phyloP scores from a whole-genome alignment of 148 eudicot genomes.

The Cornus suecica region DNA sequence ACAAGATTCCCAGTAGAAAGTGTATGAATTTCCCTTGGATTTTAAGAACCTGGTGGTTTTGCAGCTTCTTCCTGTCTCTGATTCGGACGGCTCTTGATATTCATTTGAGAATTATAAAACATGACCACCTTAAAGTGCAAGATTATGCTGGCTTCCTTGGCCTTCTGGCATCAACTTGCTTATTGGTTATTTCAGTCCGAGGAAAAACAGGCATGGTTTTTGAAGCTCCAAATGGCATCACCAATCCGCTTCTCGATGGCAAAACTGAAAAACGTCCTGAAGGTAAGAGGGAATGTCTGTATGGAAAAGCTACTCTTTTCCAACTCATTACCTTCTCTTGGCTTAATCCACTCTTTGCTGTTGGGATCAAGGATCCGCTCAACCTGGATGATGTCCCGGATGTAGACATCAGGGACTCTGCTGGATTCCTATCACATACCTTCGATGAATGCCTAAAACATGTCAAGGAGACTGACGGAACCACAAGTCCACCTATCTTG shows the following conservation, averaged over 20 bases:
- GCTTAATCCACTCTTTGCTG: constrained; percentile 86
- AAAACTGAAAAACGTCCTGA: constrained; percentile 33
- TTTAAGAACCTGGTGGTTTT: constrained; percentile 76
- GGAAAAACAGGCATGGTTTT: constrained; percentile 43
- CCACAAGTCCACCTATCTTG: constrained; percentile 51
- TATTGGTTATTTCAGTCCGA: constrained; percentile 46
- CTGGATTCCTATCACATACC: constrained; percentile 45
- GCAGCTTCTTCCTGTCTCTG: constrained; percentile 59
- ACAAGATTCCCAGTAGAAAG: constrained; percentile 26
- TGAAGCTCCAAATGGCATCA: constrained; percentile 28
- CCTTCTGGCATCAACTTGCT: constrained; percentile 49
- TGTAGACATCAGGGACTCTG: constrained; percentile 64
- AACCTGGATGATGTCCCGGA: constrained; percentile 88
- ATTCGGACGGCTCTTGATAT: constrained; percentile 37
- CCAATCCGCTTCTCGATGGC: constrained; percentile 58
- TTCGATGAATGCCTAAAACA: constrained; percentile 64
- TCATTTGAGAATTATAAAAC: constrained; percentile 29
- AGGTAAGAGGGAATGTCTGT: constrained; percentile 47
- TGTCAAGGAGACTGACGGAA: constrained; percentile 48
- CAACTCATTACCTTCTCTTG: constrained; percentile 86
- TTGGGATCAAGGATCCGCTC: constrained; percentile 68
- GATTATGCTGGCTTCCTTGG: constrained; percentile 41
- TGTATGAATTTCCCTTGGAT: constrained; percentile 46
- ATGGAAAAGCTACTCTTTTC: constrained; percentile 65
- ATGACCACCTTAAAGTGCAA: constrained; percentile 28